Percentiles rank a stretch among this genome's conserved stretches.
Evolutionary conservation across 1,139 yeast species (phyloP).

Genomic region (Saccharomycopsis hybrid): DNA sequence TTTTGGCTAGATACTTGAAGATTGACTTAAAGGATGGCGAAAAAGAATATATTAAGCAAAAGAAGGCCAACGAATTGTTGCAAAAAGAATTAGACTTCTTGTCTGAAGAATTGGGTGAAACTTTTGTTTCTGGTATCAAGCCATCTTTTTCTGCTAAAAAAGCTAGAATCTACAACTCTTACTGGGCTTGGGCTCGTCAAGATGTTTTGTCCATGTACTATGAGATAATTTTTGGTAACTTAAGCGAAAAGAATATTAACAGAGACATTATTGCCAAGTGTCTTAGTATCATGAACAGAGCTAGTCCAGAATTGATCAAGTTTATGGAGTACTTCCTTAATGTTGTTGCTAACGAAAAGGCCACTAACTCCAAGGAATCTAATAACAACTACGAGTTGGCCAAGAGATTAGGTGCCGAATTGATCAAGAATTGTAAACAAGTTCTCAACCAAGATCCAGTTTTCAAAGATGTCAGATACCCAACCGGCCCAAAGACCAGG

Average conservation of each 20-base stretch:
- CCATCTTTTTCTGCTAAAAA: slow-evolving; percentile 88
- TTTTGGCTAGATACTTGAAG: slow-evolving; percentile 89
- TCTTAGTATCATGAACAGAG: slow-evolving; percentile 95
- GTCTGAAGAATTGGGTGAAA: slow-evolving; percentile 93
- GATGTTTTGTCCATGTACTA: slow-evolving; percentile 90
- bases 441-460: slow-evolving; percentile 79
- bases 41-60: slow-evolving; percentile 78
- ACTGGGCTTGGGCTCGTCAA: slow-evolving; percentile 99
- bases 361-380: slow-evolving; percentile 44
- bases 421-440: slow-evolving; percentile 92
- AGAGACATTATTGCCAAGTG: slow-evolving; percentile 96
- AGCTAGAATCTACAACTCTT: slow-evolving; percentile 94
- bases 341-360: slow-evolving; percentile 82
- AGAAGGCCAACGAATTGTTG: slow-evolving; percentile 74
- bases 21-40: slow-evolving; percentile 89
- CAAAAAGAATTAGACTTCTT: slow-evolving; percentile 90
- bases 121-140: slow-evolving; percentile 83
- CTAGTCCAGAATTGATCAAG: slow-evolving; percentile 87
- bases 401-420: slow-evolving; percentile 82
- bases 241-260: slow-evolving; percentile 66
- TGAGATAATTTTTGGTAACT: slow-evolving; percentile 91
- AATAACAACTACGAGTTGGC: slow-evolving; percentile 60
- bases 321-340: slow-evolving; percentile 97
- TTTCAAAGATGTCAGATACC: slow-evolving; percentile 87
- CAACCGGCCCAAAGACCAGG: slow-evolving; percentile 90